Base-by-base conservation (phyloP, 495 filamentous ascomycete genomes). In the Cladorrhinum samala region DNA sequence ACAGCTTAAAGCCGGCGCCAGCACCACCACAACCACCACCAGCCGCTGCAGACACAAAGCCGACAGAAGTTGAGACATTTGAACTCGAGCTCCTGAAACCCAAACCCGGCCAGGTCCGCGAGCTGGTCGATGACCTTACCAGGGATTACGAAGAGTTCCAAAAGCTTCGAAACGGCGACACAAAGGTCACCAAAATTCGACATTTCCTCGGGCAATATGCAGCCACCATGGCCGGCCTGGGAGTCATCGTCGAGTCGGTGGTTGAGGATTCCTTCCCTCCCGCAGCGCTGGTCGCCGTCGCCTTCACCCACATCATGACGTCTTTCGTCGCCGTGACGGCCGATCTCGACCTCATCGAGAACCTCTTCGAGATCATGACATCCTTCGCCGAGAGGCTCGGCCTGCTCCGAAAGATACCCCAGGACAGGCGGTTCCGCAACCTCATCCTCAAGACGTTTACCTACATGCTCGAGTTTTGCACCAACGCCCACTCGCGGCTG, bases 401-500 rank as follows among this genome's bases (percentile, higher is more conserved):
- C 16, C 45, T 47, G 0, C 17, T 47, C 3, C 27, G n/a, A 16
- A 47, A 25, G 16, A 23, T 47, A n/a, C 45, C 45, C 13, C 9
- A 47, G 17, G 45, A 47, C 21, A 24, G 24, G 17, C 45, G 45
- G 45, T 47, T 47, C 24, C 21, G 45, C 2, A 47, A 47, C n/a
- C 11, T 47, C 21, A 47, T 47, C 25, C 45, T 47, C 23, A 47
- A 47, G 24, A 47, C 45, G 9, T 47, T 47, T 25, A 47, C 45
- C 13, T 23, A 33, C 24, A 47, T 47, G 45, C 45, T 47, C 1
- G 21, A 27, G 13, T 47, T 47, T 17, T 47, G 45, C 45, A 47
- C 45, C 23, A 24, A 23, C 7, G 45, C 45, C 24, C 45, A 47
- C 17, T 17, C 11, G 3, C 45, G 45, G 0, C 45, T 47, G n/a